A percentile compares a stretch with the other conserved stretches of the same genome.
Conservation (phyloP, 345 rosid genomes). For the Turritis glabra region DNA sequence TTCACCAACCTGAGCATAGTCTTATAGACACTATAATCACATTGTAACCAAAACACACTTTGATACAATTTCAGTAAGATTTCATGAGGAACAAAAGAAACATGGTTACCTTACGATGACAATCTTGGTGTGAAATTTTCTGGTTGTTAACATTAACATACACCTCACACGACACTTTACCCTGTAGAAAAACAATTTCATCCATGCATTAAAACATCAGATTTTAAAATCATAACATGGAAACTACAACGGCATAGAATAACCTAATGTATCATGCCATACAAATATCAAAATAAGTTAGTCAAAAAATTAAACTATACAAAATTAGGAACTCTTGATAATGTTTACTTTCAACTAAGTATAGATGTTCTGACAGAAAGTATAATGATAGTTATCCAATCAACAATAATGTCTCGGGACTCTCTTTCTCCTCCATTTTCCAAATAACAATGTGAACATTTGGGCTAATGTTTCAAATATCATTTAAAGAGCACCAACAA, state of each 20-base stretch:
- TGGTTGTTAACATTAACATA: slow-evolving; percentile 62
- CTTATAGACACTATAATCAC: background rate
- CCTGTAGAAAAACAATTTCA: slow-evolving; percentile 44
- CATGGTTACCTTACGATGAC: slow-evolving; percentile 59
- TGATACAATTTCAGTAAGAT: background rate
- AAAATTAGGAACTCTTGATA: slow-evolving; percentile 4
- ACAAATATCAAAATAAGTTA: background rate
- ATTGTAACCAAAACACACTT: background rate
- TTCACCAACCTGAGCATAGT: background rate
- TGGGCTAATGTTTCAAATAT: background rate
- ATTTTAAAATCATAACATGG: background rate
- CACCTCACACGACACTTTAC: slow-evolving; percentile 69
- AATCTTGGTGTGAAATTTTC: slow-evolving; percentile 62
- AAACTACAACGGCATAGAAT: background rate
- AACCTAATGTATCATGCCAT: background rate
- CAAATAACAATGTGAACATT: background rate
- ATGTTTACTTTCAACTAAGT: background rate
- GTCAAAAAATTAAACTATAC: background rate
- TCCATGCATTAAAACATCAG: background rate
- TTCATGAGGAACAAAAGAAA: slow-evolving; percentile 4
- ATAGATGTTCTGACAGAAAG: background rate
- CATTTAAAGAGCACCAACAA: background rate
- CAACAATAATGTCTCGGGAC: background rate
- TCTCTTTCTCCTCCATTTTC: background rate
- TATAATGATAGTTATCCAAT: background rate